phyloP scores from a whole-genome alignment of 805 yeast genomes.

The Wickerhamiella occidentalis region DNA sequence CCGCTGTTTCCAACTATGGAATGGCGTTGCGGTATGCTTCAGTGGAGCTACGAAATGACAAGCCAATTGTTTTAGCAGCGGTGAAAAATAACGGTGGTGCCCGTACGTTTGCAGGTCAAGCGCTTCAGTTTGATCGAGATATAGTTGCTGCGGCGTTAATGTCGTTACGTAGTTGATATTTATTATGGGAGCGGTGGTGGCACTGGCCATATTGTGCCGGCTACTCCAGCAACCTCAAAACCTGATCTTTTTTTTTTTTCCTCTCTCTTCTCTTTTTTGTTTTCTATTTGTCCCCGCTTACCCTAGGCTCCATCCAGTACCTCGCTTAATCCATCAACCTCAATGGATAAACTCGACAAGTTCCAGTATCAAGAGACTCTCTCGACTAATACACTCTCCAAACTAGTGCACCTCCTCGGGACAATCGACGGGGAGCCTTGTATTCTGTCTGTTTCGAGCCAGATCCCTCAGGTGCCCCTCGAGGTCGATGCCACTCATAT shows the following conservation, averaged over 20 bases:
- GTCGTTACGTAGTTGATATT: not conserved
- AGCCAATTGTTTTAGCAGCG: slow-evolving; percentile 7
- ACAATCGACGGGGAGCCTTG: slow-evolving; percentile 48
- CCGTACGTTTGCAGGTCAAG: not conserved
- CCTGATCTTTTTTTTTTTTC: too few species aligned
- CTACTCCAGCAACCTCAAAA: too few species aligned
- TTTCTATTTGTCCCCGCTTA: too few species aligned
- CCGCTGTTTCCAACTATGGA: slow-evolving; percentile 5
- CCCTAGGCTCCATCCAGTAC: too few species aligned
- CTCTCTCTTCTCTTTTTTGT: too few species aligned
- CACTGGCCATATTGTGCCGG: too few species aligned
- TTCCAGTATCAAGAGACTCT: slow-evolving; percentile 41
- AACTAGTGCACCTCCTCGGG: slow-evolving; percentile 59
- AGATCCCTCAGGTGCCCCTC: slow-evolving; percentile 17
- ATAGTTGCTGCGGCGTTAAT: slow-evolving; percentile 1
- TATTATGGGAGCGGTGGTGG: not conserved
- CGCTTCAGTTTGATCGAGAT: not conserved
- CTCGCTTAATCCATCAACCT: not conserved
- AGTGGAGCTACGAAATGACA: not conserved
- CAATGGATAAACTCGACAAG: slow-evolving; percentile 19
- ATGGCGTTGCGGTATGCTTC: slow-evolving; percentile 7
- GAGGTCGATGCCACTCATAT: slow-evolving; percentile 23
- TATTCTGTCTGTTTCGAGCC: slow-evolving; percentile 39
- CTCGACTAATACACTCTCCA: slow-evolving; percentile 48
- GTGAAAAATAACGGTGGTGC: slow-evolving; percentile 4